phyloP scores from a whole-genome alignment of 176 grass and related monocot genomes.

The Rhynchospora pubera region DNA sequence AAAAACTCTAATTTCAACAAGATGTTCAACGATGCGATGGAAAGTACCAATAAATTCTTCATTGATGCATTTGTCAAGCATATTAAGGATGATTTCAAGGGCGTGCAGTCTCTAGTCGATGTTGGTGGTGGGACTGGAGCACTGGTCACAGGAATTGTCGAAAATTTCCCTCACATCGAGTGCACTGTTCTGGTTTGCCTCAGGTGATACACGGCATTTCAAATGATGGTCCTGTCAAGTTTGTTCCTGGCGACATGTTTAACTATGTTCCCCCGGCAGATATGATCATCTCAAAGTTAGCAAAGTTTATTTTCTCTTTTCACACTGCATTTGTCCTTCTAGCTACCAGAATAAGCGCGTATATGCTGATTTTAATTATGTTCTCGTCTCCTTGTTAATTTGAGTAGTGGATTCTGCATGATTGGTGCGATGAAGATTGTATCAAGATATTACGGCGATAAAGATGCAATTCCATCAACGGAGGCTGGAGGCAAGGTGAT shows the following conservation, averaged over 20 bases:
- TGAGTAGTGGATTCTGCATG: conserved; percentile 41
- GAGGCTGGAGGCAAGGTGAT: conserved; percentile 36
- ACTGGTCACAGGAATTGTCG: conserved; percentile 22
- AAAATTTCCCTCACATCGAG: conserved; percentile 31
- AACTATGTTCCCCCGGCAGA: background rate
- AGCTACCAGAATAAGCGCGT: background rate
- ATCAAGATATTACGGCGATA: conserved; percentile 37
- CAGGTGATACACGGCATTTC: conserved; percentile 23
- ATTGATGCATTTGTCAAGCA: conserved; percentile 10
- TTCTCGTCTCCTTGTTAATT: background rate
- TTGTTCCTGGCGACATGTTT: conserved; percentile 38
- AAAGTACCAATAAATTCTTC: conserved; percentile 12
- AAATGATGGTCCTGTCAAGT: conserved; percentile 23
- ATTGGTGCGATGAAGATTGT: conserved; percentile 38
- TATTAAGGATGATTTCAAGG: conserved; percentile 12
- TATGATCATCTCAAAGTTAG: background rate
- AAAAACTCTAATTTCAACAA: conserved; percentile 11
- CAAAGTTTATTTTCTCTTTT: background rate
- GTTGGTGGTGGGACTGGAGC: conserved; percentile 30
- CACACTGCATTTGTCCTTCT: background rate
- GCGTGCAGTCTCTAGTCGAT: conserved; percentile 34
- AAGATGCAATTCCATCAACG: conserved; percentile 34
- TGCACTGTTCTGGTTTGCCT: conserved; percentile 34
- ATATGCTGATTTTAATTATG: background rate
- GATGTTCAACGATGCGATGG: conserved; percentile 33